These are phyloP conservation scores for Chionographis japonica DNA, from an alignment of 106 monocot species.

Conservation along the genomic window DNA sequence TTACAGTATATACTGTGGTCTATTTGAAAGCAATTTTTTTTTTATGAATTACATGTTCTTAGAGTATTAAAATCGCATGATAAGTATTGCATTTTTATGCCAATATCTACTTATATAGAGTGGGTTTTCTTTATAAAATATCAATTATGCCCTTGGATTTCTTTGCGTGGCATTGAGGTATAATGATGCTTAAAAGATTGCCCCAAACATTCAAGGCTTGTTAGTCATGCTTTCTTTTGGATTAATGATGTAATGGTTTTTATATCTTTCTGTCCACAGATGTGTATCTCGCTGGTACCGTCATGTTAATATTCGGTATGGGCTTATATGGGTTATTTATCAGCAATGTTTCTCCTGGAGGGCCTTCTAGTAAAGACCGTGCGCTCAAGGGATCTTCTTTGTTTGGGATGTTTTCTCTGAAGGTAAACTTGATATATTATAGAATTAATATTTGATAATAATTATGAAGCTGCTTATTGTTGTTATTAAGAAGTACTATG, in stretches of 20 bases:
- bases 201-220: not conserved
- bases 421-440: conserved; percentile 31
- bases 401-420: conserved; percentile 89
- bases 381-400: conserved; percentile 72
- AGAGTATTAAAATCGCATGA: too few relatives aligned
- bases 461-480: too few relatives aligned
- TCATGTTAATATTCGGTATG: conserved; percentile 94
- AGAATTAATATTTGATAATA: too few relatives aligned
- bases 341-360: conserved; percentile 49
- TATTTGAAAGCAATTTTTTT: too few relatives aligned
- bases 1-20: too few relatives aligned
- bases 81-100: too few relatives aligned
- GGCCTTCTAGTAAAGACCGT: conserved; percentile 45
- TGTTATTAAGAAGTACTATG: too few relatives aligned
- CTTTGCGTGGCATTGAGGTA: too few relatives aligned
- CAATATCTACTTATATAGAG: too few relatives aligned
- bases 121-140: too few relatives aligned
- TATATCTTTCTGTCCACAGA: conserved; percentile 31
- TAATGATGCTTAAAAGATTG: too few relatives aligned
- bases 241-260: not conserved
- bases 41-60: too few relatives aligned
- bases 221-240: not conserved
- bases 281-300: conserved; percentile 92
- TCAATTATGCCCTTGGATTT: not conserved
- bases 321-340: conserved; percentile 86